A percentile compares a stretch with the other conserved stretches of the same genome.
Conservation (phyloP, 139 green algal genomes). For the Desmodesmus armatus region DNA sequence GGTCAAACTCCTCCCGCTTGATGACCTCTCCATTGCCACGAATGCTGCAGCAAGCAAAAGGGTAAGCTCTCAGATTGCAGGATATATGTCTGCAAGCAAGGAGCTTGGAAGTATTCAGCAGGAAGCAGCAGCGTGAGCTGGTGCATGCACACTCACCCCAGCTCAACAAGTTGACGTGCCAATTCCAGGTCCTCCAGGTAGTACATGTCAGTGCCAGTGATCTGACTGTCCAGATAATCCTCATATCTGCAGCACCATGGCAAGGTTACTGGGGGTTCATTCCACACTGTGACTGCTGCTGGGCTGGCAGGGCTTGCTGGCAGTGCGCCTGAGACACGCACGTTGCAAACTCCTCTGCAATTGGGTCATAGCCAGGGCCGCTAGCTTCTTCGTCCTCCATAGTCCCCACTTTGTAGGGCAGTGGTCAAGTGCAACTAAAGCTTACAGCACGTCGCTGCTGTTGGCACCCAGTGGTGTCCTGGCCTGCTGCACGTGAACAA, state of each 20-base stretch:
- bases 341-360: slow-evolving; percentile 68
- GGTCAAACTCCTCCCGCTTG: slow-evolving; percentile 89
- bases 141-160: slow-evolving; percentile 64
- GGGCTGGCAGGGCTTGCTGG: neutral
- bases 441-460: too few relatives aligned
- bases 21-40: slow-evolving; percentile 91
- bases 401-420: too few relatives aligned
- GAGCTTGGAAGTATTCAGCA: too few relatives aligned
- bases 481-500: too few relatives aligned
- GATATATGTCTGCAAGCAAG: too few relatives aligned
- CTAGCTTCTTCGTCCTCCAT: slow-evolving; percentile 59
- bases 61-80: too few relatives aligned
- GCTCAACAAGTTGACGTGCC: slow-evolving; percentile 83
- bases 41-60: slow-evolving; percentile 75
- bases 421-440: too few relatives aligned
- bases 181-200: slow-evolving; percentile 88
- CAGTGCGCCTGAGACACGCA: too few relatives aligned
- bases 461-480: too few relatives aligned
- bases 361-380: slow-evolving; percentile 60
- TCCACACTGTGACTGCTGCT: neutral
- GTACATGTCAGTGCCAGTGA: slow-evolving; percentile 86
- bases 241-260: slow-evolving; percentile 82
- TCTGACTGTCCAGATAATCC: slow-evolving; percentile 90
- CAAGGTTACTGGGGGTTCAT: neutral
- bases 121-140: too few relatives aligned